These are phyloP conservation scores for Tuber borchii DNA, from an alignment of 495 filamentous ascomycete genomes.

Conservation along the genomic window DNA sequence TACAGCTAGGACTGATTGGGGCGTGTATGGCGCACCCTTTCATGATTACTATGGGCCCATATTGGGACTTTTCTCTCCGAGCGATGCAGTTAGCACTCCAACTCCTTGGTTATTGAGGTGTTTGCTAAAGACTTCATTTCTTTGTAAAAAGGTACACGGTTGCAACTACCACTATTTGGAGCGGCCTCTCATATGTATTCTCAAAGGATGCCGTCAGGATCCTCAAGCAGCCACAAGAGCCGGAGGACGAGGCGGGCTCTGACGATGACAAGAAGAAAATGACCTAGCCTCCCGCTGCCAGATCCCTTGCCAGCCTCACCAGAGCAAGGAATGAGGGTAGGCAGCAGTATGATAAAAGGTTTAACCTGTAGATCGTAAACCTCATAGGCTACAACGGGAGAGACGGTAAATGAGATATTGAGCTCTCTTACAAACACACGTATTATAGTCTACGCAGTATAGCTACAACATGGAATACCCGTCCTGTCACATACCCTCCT, in stretches of 20 bases:
- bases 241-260: slow-evolving; percentile 15
- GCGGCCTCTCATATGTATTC: slow-evolving; percentile 73
- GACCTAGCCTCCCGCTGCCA: background rate
- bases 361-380: background rate
- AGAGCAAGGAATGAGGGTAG: background rate
- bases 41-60: slow-evolving; percentile 50
- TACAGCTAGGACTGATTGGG: slow-evolving; percentile 74
- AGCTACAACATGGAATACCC: background rate
- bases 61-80: slow-evolving; percentile 52
- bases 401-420: background rate
- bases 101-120: slow-evolving; percentile 18
- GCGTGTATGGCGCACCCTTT: slow-evolving; percentile 63
- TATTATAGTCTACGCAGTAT: background rate
- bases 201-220: slow-evolving; percentile 78
- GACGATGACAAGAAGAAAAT: slow-evolving; percentile 2
- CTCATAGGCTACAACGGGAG: background rate
- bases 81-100: slow-evolving; percentile 62
- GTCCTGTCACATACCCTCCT: background rate
- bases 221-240: slow-evolving; percentile 51
- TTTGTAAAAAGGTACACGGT: slow-evolving; percentile 57
- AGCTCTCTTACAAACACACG: background rate
- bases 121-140: background rate
- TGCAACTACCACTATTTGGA: slow-evolving; percentile 75
- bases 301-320: background rate
- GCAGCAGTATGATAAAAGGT: background rate